A percentile compares a stretch with the other conserved stretches of the same genome.
These are phyloP conservation scores for Pseudohalonectria lignicola DNA, from an alignment of 2,329 filamentous ascomycete species.

Conservation along the genomic window DNA sequence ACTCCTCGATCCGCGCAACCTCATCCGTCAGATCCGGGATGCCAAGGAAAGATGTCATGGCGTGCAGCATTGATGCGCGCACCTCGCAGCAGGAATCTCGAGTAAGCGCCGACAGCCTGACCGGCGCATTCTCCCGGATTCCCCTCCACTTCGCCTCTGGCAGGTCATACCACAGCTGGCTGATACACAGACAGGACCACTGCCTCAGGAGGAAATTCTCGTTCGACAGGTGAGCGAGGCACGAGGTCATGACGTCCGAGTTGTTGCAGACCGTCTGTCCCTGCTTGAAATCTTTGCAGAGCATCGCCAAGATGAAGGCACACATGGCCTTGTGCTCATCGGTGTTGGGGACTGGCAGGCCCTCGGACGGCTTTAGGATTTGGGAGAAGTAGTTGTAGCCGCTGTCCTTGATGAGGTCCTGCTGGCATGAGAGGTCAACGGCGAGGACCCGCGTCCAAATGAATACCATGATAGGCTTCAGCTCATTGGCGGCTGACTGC, in stretches of 20 bases:
- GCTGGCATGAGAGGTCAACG: conserved; percentile 87
- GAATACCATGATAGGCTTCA: conserved; percentile 98
- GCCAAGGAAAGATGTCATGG: conserved; percentile 85
- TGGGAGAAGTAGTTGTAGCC: conserved; percentile 95
- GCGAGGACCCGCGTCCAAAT: conserved; percentile 96
- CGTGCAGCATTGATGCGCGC: conserved; percentile 83
- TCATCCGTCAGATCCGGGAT: conserved; percentile 89
- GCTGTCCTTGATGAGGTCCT: conserved; percentile 90
- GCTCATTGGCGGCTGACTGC: conserved; percentile 85
- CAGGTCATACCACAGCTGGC: conserved; percentile 85
- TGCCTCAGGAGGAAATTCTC: conserved; percentile 84
- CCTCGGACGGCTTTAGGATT: conserved; percentile 76
- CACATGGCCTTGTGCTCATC: conserved; percentile 98
- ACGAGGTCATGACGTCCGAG: conserved; percentile 82
- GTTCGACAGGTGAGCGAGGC: conserved; percentile 72
- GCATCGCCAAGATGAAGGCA: conserved; percentile 92
- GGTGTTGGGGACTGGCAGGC: conserved; percentile 74
- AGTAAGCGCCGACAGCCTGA: conserved; percentile 67
- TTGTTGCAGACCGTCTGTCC: conserved; percentile 88
- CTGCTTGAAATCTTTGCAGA: conserved; percentile 89
- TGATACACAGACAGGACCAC: conserved; percentile 92
- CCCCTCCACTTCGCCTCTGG: conserved; percentile 92
- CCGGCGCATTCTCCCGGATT: conserved; percentile 78
- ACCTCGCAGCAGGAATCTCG: conserved; percentile 88
- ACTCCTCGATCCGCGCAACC: conserved; percentile 82